Evolutionary conservation across 176 grass and related monocot genomes (phyloP).

Genomic region (Themeda triandra): DNA sequence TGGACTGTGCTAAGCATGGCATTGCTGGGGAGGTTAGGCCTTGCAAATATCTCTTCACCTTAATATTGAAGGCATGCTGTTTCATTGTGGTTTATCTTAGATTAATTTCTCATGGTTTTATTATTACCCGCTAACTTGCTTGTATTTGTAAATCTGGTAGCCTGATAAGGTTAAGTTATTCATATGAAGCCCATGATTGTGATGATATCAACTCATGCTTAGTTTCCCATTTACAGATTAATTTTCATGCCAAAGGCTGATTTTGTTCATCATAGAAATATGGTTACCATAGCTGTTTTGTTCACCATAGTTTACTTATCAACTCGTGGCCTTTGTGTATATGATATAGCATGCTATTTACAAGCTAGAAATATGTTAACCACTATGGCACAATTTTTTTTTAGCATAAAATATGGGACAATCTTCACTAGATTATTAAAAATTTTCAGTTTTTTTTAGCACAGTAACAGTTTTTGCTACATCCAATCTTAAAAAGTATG

Average conservation of each 20-base stretch:
- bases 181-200: neutral
- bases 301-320: neutral
- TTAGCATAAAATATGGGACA: neutral
- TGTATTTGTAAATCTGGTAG: constrained; percentile 18
- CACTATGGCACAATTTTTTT: neutral
- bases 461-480: neutral
- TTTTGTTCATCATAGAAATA: neutral
- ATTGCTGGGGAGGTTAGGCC: constrained; percentile 90
- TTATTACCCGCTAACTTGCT: constrained; percentile 7
- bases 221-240: neutral
- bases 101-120: neutral
- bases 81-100: constrained; percentile 15
- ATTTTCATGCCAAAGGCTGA: neutral
- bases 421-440: neutral
- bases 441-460: neutral
- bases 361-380: constrained; percentile 9
- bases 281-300: neutral
- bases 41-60: constrained; percentile 32
- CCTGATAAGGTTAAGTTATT: constrained; percentile 16
- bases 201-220: neutral
- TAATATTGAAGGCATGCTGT: constrained; percentile 4
- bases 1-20: constrained; percentile 91
- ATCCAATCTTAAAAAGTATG: constrained; percentile 2
- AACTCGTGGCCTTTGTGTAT: neutral
- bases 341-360: neutral